Conservation (phyloP, 176 grass and related monocot genomes). For the Luzula sylvatica region DNA sequence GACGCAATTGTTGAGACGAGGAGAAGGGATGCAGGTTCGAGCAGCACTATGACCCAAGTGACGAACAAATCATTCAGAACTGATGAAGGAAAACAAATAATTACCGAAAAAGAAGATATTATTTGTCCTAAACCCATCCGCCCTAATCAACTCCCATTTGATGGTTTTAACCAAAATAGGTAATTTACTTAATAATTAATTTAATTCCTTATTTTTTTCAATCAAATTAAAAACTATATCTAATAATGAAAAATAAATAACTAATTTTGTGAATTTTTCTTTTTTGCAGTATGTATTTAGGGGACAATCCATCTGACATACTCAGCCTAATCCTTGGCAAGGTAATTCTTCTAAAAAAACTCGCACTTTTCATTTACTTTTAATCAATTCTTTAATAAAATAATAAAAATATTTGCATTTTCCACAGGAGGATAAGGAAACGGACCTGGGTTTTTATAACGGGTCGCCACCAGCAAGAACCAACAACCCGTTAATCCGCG, state of each 20-base stretch:
- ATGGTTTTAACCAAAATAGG: constrained; percentile 30
- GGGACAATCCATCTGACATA: constrained; percentile 34
- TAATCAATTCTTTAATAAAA: not conserved
- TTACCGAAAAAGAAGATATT: constrained; percentile 44
- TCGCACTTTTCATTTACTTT: not conserved
- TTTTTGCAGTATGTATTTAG: constrained; percentile 18
- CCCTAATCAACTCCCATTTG: constrained; percentile 14
- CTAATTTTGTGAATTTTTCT: not conserved
- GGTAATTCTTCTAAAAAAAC: constrained; percentile 24
- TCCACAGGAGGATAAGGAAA: constrained; percentile 43
- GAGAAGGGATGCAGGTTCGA: too few relatives aligned
- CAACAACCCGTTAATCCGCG: constrained; percentile 63
- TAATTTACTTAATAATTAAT: constrained; percentile 13
- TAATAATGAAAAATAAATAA: too few relatives aligned
- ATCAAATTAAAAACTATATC: too few relatives aligned
- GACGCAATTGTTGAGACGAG: too few relatives aligned
- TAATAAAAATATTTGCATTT: not conserved
- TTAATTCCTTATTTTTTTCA: not conserved
- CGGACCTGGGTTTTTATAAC: constrained; percentile 39
- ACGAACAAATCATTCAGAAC: too few relatives aligned
- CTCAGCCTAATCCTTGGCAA: constrained; percentile 47
- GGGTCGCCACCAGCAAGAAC: constrained; percentile 65
- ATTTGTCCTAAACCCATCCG: constrained; percentile 57
- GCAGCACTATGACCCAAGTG: too few relatives aligned
- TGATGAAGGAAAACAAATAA: too few relatives aligned